Evolutionary conservation across 352 stramenopile genomes (phyloP).

Genomic region (Phytophthora europaea): DNA sequence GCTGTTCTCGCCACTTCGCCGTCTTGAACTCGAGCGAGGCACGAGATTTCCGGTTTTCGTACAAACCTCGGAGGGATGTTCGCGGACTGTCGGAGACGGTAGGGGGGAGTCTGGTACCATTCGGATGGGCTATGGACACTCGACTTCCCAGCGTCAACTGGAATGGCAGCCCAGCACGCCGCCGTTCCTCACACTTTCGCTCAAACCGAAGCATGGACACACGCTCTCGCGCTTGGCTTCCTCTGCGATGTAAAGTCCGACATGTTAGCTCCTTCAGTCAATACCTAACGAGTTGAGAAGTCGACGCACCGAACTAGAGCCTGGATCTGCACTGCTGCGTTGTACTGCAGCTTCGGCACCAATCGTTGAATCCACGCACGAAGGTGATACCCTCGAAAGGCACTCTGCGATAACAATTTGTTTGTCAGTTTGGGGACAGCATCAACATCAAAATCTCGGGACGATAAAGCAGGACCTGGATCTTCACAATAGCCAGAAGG

Average conservation of each 20-base stretch:
- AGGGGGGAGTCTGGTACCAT: background rate
- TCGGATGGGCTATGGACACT: conserved; percentile 15
- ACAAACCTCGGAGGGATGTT: conserved; percentile 45
- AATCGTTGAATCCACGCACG: conserved; percentile 53
- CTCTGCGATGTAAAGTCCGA: conserved; percentile 27
- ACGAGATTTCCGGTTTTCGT: conserved; percentile 52
- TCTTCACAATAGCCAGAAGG: conserved; percentile 47
- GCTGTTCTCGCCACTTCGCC: conserved; percentile 54
- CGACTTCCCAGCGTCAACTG: conserved; percentile 58
- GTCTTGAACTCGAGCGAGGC: conserved; percentile 54
- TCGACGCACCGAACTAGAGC: conserved; percentile 55
- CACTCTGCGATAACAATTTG: conserved; percentile 32
- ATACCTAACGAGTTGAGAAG: background rate
- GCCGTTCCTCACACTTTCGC: conserved; percentile 49
- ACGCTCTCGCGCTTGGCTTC: conserved; percentile 61
- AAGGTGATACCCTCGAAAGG: conserved; percentile 55
- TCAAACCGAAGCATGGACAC: conserved; percentile 66
- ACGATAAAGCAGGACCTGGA: conserved; percentile 49
- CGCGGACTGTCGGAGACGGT: conserved; percentile 7
- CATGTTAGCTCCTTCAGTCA: background rate
- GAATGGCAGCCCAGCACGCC: conserved; percentile 42
- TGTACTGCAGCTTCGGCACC: conserved; percentile 49
- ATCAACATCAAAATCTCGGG: background rate
- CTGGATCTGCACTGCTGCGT: conserved; percentile 67
- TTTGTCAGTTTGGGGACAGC: background rate